Conservation (phyloP, 768 basidiomycete species). For the Boletus barrowsii region DNA sequence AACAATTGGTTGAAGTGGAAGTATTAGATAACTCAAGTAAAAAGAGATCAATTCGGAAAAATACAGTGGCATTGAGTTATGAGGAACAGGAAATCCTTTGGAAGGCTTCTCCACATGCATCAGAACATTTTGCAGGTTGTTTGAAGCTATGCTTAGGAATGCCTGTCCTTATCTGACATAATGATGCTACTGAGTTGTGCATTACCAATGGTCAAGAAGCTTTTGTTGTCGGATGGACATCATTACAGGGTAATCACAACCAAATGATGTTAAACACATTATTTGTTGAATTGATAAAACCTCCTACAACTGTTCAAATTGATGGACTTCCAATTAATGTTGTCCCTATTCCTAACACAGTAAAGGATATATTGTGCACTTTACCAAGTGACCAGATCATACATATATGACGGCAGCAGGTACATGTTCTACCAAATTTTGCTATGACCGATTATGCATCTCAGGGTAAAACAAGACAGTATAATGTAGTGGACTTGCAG, state of each 20-base stretch:
- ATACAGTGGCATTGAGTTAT: too few species aligned
- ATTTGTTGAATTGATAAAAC: too few species aligned
- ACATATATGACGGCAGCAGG: too few species aligned
- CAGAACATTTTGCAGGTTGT: not conserved
- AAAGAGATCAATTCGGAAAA: not conserved
- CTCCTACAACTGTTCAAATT: too few species aligned
- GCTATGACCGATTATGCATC: not conserved
- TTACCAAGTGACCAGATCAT: not conserved
- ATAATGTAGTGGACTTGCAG: not conserved
- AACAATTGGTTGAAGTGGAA: too few species aligned
- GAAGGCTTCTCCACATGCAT: not conserved
- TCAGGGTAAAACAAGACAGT: not conserved
- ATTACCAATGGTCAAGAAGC: not conserved
- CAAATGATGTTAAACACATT: too few species aligned
- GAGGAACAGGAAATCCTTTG: not conserved
- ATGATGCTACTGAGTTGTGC: not conserved
- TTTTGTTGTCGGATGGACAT: not conserved
- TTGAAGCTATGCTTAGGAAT: not conserved
- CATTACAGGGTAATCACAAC: too few species aligned
- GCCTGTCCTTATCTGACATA: not conserved
- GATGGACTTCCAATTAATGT: too few species aligned
- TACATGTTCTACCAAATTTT: not conserved
- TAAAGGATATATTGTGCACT: not conserved
- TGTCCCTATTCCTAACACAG: too few species aligned
- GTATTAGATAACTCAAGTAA: not conserved